phyloP scores from a whole-genome alignment of 805 yeast species.

The Sungouiozyma intestinalis region DNA sequence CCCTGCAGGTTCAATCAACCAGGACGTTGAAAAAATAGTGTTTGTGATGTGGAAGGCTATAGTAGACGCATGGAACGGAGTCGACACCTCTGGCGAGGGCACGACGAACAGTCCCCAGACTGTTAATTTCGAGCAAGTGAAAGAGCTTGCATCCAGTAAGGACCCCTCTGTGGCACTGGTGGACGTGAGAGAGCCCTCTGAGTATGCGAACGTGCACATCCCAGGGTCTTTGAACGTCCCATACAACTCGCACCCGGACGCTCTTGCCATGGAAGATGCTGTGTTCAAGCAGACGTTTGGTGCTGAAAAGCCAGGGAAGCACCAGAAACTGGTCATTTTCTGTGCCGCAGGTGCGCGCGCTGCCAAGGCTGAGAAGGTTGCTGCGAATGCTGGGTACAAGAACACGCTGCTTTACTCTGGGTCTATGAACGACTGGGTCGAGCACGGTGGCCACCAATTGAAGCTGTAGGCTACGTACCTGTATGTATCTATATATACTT shows the following conservation, averaged over 20 bases:
- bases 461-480: conserved; percentile 5
- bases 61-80: conserved; percentile 23
- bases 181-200: conserved; percentile 84
- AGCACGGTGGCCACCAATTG: conserved; percentile 20
- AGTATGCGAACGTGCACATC: conserved; percentile 55
- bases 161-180: conserved; percentile 44
- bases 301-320: conserved; percentile 55
- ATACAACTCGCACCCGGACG: conserved; percentile 76
- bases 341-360: conserved; percentile 85
- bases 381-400: conserved; percentile 69
- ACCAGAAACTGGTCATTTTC: conserved; percentile 63
- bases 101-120: conserved; percentile 1
- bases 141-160: conserved; percentile 32
- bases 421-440: conserved; percentile 72
- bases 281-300: conserved; percentile 69
- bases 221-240: conserved; percentile 82
- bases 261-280: conserved; percentile 55
- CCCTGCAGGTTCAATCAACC: neutral
- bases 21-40: neutral
- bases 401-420: conserved; percentile 73
- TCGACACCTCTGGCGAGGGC: conserved; percentile 2
- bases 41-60: conserved; percentile 18
- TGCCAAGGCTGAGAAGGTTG: conserved; percentile 71
- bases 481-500: conserved; percentile 2
- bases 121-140: conserved; percentile 45